These are phyloP conservation scores for Phytophthora pisi DNA, from an alignment of 352 stramenopile species.

Conservation along the genomic window DNA sequence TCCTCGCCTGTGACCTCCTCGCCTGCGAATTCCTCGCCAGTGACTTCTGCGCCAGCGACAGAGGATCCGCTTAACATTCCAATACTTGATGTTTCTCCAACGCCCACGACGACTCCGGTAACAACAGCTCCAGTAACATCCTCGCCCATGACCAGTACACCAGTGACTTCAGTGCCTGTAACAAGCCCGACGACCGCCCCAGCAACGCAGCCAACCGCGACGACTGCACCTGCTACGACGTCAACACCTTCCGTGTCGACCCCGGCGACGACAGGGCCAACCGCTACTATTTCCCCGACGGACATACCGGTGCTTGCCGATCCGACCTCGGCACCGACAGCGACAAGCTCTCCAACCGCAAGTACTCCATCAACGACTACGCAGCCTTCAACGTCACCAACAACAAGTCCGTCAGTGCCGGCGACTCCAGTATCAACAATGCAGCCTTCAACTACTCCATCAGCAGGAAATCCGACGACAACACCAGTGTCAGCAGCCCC, in stretches of 20 bases:
- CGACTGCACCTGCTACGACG: neutral
- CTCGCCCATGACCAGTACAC: neutral
- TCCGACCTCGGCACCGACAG: conserved; percentile 1
- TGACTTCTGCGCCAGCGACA: conserved; percentile 11
- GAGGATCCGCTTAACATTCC: conserved; percentile 21
- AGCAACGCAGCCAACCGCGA: neutral
- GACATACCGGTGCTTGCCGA: conserved; percentile 11
- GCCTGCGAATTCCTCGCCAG: neutral
- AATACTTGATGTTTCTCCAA: conserved; percentile 13
- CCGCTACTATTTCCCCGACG: neutral
- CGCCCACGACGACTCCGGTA: conserved; percentile 8
- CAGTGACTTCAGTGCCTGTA: conserved; percentile 14
- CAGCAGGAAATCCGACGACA: too few relatives aligned
- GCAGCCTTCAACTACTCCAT: too few relatives aligned
- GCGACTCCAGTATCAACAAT: too few relatives aligned
- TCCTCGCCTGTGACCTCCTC: conserved; percentile 6
- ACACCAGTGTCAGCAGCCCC: too few relatives aligned
- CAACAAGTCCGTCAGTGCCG: too few relatives aligned
- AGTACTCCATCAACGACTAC: too few relatives aligned
- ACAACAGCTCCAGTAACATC: conserved; percentile 1
- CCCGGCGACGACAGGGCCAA: neutral
- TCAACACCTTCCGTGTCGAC: neutral
- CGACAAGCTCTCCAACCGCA: conserved; percentile 9
- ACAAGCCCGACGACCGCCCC: neutral
- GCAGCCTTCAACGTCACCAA: too few relatives aligned